These are phyloP conservation scores for Filobasidium floriforme DNA, from an alignment of 768 basidiomycete genomes.

Conservation along the genomic window DNA sequence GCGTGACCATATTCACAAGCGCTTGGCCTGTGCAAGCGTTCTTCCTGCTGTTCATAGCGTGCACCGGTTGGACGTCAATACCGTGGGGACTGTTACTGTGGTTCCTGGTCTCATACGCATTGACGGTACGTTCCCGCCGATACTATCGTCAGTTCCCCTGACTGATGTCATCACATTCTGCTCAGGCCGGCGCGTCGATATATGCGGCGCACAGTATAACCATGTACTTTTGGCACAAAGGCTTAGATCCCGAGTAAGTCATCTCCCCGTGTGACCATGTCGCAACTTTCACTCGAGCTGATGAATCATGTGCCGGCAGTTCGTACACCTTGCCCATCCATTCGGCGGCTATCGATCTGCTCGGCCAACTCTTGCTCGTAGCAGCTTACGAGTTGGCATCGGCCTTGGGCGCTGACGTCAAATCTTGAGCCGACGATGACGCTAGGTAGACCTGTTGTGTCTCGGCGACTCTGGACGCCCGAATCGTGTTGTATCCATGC, in stretches of 20 bases:
- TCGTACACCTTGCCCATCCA: conserved; percentile 90
- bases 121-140: conserved; percentile 55
- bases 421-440: not conserved
- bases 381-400: conserved; percentile 35
- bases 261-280: not conserved
- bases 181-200: conserved; percentile 67
- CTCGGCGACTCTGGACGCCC: not conserved
- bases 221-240: conserved; percentile 65
- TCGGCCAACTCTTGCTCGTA: conserved; percentile 73
- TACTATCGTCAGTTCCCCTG: not conserved
- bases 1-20: conserved; percentile 59
- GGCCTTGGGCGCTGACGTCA: conserved; percentile 18
- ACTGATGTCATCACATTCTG: not conserved
- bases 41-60: conserved; percentile 61
- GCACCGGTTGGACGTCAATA: conserved; percentile 69
- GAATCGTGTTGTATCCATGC: too few relatives aligned
- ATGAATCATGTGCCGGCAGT: conserved; percentile 25
- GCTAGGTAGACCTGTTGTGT: not conserved
- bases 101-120: conserved; percentile 64
- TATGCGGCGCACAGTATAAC: conserved; percentile 61
- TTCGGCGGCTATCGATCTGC: conserved; percentile 76
- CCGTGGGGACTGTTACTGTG: conserved; percentile 62
- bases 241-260: conserved; percentile 66
- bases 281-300: not conserved
- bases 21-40: conserved; percentile 71